These are phyloP conservation scores for Verticillium albo-atrum DNA, from an alignment of 2,329 filamentous ascomycete species.

Conservation along the genomic window DNA sequence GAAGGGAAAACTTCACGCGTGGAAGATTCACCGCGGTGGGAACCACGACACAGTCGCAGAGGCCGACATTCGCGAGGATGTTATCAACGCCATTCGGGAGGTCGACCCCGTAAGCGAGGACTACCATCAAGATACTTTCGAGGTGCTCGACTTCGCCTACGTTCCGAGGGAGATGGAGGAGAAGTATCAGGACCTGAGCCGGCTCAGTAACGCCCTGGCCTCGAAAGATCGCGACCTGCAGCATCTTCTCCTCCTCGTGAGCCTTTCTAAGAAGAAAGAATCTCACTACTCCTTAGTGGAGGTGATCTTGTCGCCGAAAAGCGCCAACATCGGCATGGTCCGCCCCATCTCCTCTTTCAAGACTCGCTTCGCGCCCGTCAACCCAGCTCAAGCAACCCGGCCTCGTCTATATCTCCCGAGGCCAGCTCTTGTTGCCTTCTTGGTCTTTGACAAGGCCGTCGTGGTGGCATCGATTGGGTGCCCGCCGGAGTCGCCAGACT, in stretches of 20 bases:
- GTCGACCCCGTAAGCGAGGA: slow-evolving; percentile 43
- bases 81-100: slow-evolving; percentile 58
- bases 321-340: slow-evolving; percentile 57
- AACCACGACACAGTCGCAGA: slow-evolving; percentile 72
- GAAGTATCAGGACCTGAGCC: slow-evolving; percentile 46
- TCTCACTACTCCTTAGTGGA: slow-evolving; percentile 75
- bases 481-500: slow-evolving; percentile 66
- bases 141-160: slow-evolving; percentile 76
- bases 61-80: slow-evolving; percentile 61
- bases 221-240: slow-evolving; percentile 47
- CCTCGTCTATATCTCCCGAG: slow-evolving; percentile 74
- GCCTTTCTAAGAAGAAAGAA: slow-evolving; percentile 45
- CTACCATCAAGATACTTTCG: slow-evolving; percentile 56
- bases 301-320: slow-evolving; percentile 52
- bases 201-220: slow-evolving; percentile 45
- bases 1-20: slow-evolving; percentile 74
- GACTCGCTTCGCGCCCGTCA: slow-evolving; percentile 39
- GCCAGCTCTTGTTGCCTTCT: slow-evolving; percentile 74
- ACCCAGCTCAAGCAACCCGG: slow-evolving; percentile 34
- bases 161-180: slow-evolving; percentile 48
- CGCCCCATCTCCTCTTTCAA: slow-evolving; percentile 64
- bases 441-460: slow-evolving; percentile 74
- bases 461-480: slow-evolving; percentile 70
- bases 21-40: slow-evolving; percentile 85
- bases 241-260: slow-evolving; percentile 58